Base-by-base conservation (phyloP, 768 basidiomycete species). In the Hortiboletus campestris region DNA sequence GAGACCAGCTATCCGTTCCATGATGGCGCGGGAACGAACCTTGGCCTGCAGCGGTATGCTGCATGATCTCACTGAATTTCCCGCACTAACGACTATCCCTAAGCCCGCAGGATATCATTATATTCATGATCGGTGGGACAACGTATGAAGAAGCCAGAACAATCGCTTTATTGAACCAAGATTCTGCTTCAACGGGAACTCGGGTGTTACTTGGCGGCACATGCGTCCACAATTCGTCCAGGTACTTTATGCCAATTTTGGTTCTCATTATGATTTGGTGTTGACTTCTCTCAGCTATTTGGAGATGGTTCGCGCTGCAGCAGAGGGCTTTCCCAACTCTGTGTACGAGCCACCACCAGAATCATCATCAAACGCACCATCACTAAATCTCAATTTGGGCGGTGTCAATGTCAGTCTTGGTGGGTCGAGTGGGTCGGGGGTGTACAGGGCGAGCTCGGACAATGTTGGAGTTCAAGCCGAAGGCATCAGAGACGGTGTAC, bases 51-150 rank as follows among this genome's bases (percentile, higher is more conserved):
- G 68, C 77, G 87, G 90, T 88, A 62, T 20, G 74, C 12, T 48
- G 28, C 1, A 38, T 41, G 28, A 25, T 51, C 32, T 12, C 11
- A 19, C 35, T 25, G 36, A 12, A 47, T 31, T 39, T 46, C 25
- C 56, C 7, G n/a, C 44, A 36, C 41, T 57, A 32, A 66, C 2
- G 13, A 49, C 44, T 35, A 10, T 12, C 31, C 12, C 20, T 11
- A 65, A 96, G 96, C 63, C 89, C 94, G 10, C 96, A 98, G 63
- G 96, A 98, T 71, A 83, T 98, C 43, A 97, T 99, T 55, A 78
- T 99, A 55, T 99, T 98, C 74, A 88, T 99, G 77, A 85, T 98
- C 56, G 97, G 97, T 29, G 97, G 97, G 0, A 86, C 93, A 29
- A 98, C 97, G 0, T 98, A 97, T 65, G 95, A 93, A 70, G 97